phyloP scores from a whole-genome alignment of 306 rosid genomes.

The Oxytropis ochrocephala region DNA sequence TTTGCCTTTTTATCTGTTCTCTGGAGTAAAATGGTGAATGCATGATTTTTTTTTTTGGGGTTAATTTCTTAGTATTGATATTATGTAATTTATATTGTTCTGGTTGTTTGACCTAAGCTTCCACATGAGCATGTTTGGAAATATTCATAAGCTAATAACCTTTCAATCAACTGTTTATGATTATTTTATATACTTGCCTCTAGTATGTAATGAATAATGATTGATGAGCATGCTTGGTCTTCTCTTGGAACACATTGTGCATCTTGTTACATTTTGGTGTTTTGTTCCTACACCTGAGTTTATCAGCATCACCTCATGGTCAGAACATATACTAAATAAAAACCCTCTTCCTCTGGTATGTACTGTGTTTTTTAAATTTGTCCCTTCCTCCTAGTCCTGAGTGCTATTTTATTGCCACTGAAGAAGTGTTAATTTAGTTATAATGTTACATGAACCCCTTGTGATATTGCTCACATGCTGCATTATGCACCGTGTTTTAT shows the following conservation, averaged over 20 bases:
- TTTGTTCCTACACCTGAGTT: neutral
- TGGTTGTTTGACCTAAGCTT: neutral
- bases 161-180: neutral
- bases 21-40: slow-evolving; percentile 10
- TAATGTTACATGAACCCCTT: neutral
- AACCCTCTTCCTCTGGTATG: neutral
- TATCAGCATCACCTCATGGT: neutral
- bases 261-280: slow-evolving; percentile 6
- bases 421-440: neutral
- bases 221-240: neutral
- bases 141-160: neutral
- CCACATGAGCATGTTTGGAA: neutral
- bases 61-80: neutral
- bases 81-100: neutral
- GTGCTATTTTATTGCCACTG: neutral
- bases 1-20: neutral
- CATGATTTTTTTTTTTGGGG: slow-evolving; percentile 1
- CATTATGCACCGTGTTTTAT: neutral
- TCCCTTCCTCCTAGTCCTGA: neutral
- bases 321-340: neutral
- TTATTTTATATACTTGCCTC: neutral
- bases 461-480: neutral
- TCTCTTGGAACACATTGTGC: slow-evolving; percentile 2
- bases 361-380: neutral
- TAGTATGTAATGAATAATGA: neutral